A percentile compares a stretch with the other conserved stretches of the same genome.
Evolutionary conservation across 1,284 basidiomycete species (phyloP).

Genomic region (Crocinoboletus sp.): DNA sequence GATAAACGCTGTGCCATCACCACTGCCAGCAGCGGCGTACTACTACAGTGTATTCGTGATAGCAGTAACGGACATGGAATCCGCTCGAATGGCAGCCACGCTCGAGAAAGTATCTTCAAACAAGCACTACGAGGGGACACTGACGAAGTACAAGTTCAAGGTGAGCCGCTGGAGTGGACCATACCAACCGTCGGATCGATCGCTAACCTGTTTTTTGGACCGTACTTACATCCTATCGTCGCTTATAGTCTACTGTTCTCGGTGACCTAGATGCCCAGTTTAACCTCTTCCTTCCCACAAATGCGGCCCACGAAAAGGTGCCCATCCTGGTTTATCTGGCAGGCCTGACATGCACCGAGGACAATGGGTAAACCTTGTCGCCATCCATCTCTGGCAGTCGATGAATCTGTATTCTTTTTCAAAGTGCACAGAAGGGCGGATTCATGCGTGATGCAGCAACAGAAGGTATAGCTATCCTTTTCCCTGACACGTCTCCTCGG

Average conservation of each 20-base stretch:
- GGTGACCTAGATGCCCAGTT: constrained; percentile 80
- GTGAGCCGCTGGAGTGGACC: constrained; percentile 34
- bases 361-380: constrained; percentile 66
- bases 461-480: constrained; percentile 87
- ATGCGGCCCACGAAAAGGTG: constrained; percentile 54
- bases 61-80: not conserved
- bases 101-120: constrained; percentile 50
- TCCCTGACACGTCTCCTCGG: constrained; percentile 95
- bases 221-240: not conserved
- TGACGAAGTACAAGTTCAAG: constrained; percentile 88
- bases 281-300: constrained; percentile 86
- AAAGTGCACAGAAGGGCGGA: constrained; percentile 82
- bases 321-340: constrained; percentile 90
- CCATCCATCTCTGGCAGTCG: not conserved
- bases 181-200: not conserved
- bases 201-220: not conserved
- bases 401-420: not conserved
- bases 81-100: constrained; percentile 14
- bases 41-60: too few relatives aligned
- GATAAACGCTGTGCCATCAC: too few relatives aligned
- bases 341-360: constrained; percentile 94
- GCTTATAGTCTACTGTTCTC: constrained; percentile 58
- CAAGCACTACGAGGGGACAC: constrained; percentile 73
- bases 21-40: too few relatives aligned
- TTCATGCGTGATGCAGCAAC: constrained; percentile 78